Base-by-base conservation (phyloP, 441 rosid species). In the Mallotus japonicus region DNA sequence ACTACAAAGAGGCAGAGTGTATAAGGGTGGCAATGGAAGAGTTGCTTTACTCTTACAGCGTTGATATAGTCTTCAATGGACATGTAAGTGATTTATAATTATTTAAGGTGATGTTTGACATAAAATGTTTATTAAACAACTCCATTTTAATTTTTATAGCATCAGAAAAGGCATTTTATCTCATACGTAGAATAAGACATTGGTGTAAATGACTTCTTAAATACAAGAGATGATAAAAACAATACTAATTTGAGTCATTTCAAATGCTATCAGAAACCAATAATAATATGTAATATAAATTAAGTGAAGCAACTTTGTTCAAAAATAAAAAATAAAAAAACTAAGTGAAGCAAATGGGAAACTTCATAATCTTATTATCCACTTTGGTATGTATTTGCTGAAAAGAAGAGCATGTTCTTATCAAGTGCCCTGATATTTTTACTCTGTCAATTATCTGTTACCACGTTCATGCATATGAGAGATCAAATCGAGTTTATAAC, bases 1-100 rank as follows among this genome's bases (percentile, higher is more conserved):
- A 86, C 73, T 89, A 87, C 78, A 85, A 88, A 78, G 94, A 86
- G 56, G 89, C 85, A 19, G 94, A 87, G 75, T 89, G 94, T 75
- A 89, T 86, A 92, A 84, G 83, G 81, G 78, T 78, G 63, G 87
- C 76, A 62, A 84, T 89, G 90, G 92, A 89, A 79, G 88, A 81
- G 40, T 63, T 87, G 73, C 85, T 87, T 9, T 87, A 85, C 60
- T 75, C 79, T 1, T 74, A 79, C 57, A 80, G 84, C 47, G 85
- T 85, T 46, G 89, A 85, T 67, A 75, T 87, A 40, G 87, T 85
- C 75, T 85, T 87, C 83, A 85, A 76, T 78, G 91, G 88, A 68
- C 91, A 84, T 75, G 91, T 87, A 81, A 77, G 87, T 82, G 22
- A 57, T n/a, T 37, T 34, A 28, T 60, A 32, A 40, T 12, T 37